A percentile compares a stretch with the other conserved stretches of the same genome.
These are phyloP conservation scores for Scutellaria galericulata DNA, from an alignment of 257 asterid genomes.

Conservation along the genomic window DNA sequence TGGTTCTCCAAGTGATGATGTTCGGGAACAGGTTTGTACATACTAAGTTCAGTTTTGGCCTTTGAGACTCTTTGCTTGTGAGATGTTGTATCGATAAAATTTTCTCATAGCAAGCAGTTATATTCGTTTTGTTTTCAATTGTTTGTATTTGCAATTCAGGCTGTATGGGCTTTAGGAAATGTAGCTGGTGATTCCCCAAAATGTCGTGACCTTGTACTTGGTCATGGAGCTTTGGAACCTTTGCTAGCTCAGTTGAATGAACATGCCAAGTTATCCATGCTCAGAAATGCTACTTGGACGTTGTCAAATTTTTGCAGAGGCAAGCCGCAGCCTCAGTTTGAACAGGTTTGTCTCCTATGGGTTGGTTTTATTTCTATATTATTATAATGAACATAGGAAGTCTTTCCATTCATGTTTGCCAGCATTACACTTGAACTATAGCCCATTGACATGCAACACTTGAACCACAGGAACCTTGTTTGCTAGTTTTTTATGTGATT, in stretches of 20 bases:
- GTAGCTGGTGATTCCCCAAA: slow-evolving; percentile 95
- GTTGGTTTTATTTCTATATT: background rate
- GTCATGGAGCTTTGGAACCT: slow-evolving; percentile 73
- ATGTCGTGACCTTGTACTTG: slow-evolving; percentile 89
- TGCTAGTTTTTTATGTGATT: background rate
- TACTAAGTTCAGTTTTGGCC: background rate
- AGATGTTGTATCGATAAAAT: background rate
- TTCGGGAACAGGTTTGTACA: slow-evolving; percentile 78
- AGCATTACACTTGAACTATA: background rate
- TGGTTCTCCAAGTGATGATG: slow-evolving; percentile 86
- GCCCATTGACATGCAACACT: background rate
- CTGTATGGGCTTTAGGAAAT: slow-evolving; percentile 97
- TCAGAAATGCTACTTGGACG: slow-evolving; percentile 97
- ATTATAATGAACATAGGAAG: background rate
- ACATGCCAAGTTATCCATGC: slow-evolving; percentile 82
- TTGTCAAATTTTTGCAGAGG: slow-evolving; percentile 91
- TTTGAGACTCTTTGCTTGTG: background rate
- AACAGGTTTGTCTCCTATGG: slow-evolving; percentile 57
- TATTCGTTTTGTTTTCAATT: no score
- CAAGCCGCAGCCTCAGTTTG: slow-evolving; percentile 91
- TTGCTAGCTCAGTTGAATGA: slow-evolving; percentile 79
- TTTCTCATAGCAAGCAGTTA: background rate
- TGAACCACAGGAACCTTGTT: background rate
- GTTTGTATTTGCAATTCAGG: slow-evolving; percentile 45
- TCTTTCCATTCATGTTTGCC: background rate